Evolutionary conservation across 2,329 filamentous ascomycete genomes (phyloP).

Genomic region (Epichloe bromicola): DNA sequence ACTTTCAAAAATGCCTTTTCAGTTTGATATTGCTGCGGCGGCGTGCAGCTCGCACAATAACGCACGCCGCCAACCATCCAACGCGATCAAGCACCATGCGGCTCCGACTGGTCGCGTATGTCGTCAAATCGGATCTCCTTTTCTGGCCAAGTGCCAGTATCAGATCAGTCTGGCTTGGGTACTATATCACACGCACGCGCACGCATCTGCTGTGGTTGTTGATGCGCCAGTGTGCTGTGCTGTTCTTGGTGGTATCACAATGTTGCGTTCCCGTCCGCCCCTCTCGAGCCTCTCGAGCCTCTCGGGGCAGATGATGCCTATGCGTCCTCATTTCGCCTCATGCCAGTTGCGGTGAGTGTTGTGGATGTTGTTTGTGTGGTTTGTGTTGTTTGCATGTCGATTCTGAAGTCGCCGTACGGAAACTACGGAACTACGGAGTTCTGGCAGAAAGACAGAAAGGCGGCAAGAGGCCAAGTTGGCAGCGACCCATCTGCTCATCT

Average conservation of each 20-base stretch:
- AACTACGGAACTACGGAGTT: too few relatives aligned
- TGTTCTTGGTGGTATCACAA: background rate
- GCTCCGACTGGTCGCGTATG: conserved; percentile 1
- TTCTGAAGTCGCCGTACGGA: too few relatives aligned
- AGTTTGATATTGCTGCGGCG: background rate
- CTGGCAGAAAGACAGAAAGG: too few relatives aligned
- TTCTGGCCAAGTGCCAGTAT: background rate
- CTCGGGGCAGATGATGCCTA: too few relatives aligned
- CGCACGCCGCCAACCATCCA: background rate
- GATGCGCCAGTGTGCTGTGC: background rate
- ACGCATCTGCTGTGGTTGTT: background rate
- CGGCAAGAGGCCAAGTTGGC: too few relatives aligned
- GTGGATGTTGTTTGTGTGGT: too few relatives aligned
- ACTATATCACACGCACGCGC: background rate
- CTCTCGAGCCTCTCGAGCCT: background rate
- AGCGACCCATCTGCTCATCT: too few relatives aligned
- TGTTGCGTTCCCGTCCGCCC: background rate
- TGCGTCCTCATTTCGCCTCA: too few relatives aligned
- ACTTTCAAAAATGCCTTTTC: background rate
- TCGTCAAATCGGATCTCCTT: conserved; percentile 3
- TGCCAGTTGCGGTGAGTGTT: too few relatives aligned
- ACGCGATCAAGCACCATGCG: background rate
- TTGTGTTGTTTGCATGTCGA: too few relatives aligned
- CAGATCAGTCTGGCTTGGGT: background rate
- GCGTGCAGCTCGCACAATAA: background rate